phyloP scores from a whole-genome alignment of 345 rosid genomes.

The Laguncularia racemosa region DNA sequence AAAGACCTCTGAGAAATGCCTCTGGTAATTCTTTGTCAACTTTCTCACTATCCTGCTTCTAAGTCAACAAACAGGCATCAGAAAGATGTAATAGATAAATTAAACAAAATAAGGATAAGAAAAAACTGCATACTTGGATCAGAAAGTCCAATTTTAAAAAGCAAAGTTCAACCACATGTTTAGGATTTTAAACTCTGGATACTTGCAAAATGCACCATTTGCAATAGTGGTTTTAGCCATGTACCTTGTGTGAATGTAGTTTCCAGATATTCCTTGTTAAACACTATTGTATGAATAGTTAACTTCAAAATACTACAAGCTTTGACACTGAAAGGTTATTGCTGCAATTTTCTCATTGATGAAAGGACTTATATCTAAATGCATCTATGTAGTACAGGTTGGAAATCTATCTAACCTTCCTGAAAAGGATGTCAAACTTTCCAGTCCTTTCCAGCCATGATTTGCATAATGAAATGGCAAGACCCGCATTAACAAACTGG shows the following conservation, averaged over 20 bases:
- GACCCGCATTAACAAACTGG: slow-evolving; percentile 79
- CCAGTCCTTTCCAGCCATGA: slow-evolving; percentile 82
- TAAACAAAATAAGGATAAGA: not conserved
- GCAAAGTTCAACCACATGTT: too few relatives aligned
- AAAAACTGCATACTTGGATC: not conserved
- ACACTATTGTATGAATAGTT: too few relatives aligned
- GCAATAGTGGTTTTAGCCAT: too few relatives aligned
- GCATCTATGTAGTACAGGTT: not conserved
- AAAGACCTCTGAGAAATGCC: slow-evolving; percentile 71
- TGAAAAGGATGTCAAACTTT: slow-evolving; percentile 46
- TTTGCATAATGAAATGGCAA: slow-evolving; percentile 76
- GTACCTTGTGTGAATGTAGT: too few relatives aligned
- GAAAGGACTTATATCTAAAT: too few relatives aligned
- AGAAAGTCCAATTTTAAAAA: too few relatives aligned
- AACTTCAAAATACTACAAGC: too few relatives aligned
- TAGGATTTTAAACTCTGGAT: too few relatives aligned
- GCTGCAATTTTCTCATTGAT: too few relatives aligned
- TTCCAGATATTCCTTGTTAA: too few relatives aligned
- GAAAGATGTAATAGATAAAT: slow-evolving; percentile 1
- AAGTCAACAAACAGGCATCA: slow-evolving; percentile 13
- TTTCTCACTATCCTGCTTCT: slow-evolving; percentile 29
- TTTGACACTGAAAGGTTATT: too few relatives aligned
- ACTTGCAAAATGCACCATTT: too few relatives aligned
- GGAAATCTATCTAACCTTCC: slow-evolving; percentile 30
- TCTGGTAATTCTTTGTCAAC: slow-evolving; percentile 42